These are phyloP conservation scores for Aspergillus sp. DNA, from an alignment of 2,329 filamentous ascomycete species.

Conservation along the genomic window DNA sequence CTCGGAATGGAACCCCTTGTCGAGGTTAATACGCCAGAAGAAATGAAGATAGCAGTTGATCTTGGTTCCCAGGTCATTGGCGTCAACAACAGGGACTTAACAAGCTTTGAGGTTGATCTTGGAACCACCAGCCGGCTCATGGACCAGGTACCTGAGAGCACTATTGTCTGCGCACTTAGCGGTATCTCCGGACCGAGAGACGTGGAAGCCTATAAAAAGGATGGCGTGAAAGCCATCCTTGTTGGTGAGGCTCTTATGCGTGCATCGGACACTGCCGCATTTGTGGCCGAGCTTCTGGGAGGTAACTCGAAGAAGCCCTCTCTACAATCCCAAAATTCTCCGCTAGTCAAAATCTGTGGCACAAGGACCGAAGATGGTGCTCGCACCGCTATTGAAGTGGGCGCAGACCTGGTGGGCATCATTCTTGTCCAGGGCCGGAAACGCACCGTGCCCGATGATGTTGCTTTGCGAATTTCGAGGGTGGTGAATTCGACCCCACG, in stretches of 20 bases:
- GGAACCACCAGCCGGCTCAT: constrained; percentile 87
- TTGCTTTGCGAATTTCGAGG: constrained; percentile 76
- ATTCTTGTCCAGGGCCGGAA: constrained; percentile 81
- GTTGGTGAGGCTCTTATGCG: constrained; percentile 97
- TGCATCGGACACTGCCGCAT: constrained; percentile 74
- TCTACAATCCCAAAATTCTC: constrained; percentile 31
- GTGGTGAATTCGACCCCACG: constrained; percentile 61
- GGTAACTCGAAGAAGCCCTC: constrained; percentile 34
- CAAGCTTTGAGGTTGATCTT: constrained; percentile 95
- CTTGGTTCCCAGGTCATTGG: constrained; percentile 90
- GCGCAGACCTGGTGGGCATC: constrained; percentile 90
- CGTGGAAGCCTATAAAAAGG: constrained; percentile 80
- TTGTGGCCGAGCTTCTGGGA: constrained; percentile 81
- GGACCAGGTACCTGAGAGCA: constrained; percentile 78
- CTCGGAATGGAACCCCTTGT: constrained; percentile 97
- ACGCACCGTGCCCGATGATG: constrained; percentile 75
- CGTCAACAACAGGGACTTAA: constrained; percentile 95
- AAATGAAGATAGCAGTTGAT: constrained; percentile 84
- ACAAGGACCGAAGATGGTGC: constrained; percentile 82
- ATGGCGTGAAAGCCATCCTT: constrained; percentile 88
- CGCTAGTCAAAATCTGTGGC: constrained; percentile 93
- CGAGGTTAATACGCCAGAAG: constrained; percentile 90
- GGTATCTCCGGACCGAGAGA: constrained; percentile 89
- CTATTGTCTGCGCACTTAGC: constrained; percentile 88
- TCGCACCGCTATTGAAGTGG: constrained; percentile 74